Base-by-base conservation (phyloP, 768 basidiomycete genomes). In the Agaricus bisporus region DNA sequence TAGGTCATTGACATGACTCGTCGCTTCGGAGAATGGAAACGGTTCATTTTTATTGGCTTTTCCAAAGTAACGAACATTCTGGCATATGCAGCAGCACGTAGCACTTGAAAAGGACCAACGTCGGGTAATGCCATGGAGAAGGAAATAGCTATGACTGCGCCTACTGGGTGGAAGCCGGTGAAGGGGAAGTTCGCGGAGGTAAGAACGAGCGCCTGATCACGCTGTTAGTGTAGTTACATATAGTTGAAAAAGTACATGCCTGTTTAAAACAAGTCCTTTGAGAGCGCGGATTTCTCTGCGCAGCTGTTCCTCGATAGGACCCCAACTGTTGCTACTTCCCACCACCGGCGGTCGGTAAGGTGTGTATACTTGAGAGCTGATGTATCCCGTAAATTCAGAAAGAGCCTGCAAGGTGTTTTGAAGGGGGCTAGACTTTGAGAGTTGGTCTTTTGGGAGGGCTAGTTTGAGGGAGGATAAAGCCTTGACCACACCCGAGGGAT, bases 191-290 rank as follows among this genome's bases (percentile, higher is more conserved):
- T 50, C 64, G 62, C 15, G 64, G 48, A 14, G 71, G 64, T 69
- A 76, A 67, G 51, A 76, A 74, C 5, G 73, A 72, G 22, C 73
- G 70, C 43, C 75, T 76, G 46, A 32, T 29, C n/a, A 11, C 18
- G 45, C 46, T 9, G 8, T 43, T 36, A 44, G 41, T 17, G 9
- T 8, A 12, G 22, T n/a, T 28, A n/a, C 15, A n/a, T 25, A 44
- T 11, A 22, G 6, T 44, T 44, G 11, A 22, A 28, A 25, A 29
- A 43, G 59, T 44, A 72, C 75, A 58, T 61, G 81, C 82, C 89
- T 72, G 64, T 88, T 91, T 41, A 91, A 70, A 44, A 87, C 86
- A 18, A 91, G 75, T 8, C 88, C 88, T 61, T 91, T 91, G 61
- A 91, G 67, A 11, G 86, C 83, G 52, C 86, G 74, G 42, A 91